Percentiles rank a stretch among this genome's conserved stretches.
Evolutionary conservation across 2,329 filamentous ascomycete genomes (phyloP).

Genomic region (Aspergillus fischeri): DNA sequence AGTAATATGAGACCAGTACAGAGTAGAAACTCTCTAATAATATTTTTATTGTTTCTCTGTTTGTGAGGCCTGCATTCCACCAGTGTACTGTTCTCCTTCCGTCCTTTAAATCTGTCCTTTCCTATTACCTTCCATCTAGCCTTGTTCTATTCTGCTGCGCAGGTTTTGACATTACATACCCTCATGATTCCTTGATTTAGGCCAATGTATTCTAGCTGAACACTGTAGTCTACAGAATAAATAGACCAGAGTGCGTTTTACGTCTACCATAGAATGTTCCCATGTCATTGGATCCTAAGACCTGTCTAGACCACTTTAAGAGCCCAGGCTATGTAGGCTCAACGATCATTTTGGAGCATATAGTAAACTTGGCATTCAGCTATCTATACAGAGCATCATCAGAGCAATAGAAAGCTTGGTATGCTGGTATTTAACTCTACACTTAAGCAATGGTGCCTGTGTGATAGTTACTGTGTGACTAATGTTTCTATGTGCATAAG

Average conservation of each 20-base stretch:
- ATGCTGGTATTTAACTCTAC: background rate
- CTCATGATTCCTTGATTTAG: background rate
- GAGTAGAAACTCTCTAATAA: too few species aligned
- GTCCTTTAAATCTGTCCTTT: background rate
- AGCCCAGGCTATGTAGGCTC: background rate
- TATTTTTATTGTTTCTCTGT: background rate
- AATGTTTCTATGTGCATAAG: too few species aligned
- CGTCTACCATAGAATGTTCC: background rate
- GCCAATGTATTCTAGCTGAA: too few species aligned
- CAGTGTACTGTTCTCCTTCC: background rate
- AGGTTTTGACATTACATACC: background rate
- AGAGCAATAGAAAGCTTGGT: background rate
- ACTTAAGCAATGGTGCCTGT: background rate
- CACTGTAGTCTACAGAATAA: background rate
- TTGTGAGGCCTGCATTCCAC: background rate
- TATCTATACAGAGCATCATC: background rate
- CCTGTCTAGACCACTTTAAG: background rate
- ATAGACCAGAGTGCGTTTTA: background rate
- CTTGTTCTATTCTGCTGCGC: background rate
- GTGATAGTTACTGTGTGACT: background rate
- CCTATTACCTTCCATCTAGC: background rate
- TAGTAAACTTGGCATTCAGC: too few species aligned
- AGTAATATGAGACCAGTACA: too few species aligned
- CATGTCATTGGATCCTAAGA: background rate
- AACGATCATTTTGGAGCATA: background rate